Percentiles rank a stretch among this genome's conserved stretches.
Conservation (phyloP, 1,284 basidiomycete species). For the Leccinum brunneo-olivaceum region DNA sequence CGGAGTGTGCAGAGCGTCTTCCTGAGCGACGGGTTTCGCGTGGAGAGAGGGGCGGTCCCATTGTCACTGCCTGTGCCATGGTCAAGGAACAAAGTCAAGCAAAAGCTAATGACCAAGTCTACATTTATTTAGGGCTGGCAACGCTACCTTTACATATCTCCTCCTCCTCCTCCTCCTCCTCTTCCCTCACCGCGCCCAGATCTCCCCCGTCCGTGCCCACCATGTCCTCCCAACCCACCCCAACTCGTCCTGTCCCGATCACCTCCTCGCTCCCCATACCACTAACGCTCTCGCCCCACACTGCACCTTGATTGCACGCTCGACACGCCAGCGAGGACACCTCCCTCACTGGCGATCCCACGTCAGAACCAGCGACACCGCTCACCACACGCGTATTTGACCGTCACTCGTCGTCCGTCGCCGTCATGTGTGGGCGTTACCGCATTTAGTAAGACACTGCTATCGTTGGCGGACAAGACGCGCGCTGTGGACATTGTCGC, state of each 20-base stretch:
- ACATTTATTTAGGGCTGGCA: constrained; percentile 38
- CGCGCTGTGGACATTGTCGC: neutral
- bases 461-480: no score
- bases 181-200: neutral
- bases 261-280: constrained; percentile 1
- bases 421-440: neutral
- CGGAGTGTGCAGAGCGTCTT: constrained; percentile 59
- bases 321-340: constrained; percentile 3
- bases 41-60: constrained; percentile 72
- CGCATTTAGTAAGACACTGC: neutral
- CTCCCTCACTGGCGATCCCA: constrained; percentile 14
- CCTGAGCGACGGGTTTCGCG: constrained; percentile 71
- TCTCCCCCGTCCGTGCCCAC: neutral
- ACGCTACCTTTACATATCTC: constrained; percentile 10
- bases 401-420: constrained; percentile 13
- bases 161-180: neutral
- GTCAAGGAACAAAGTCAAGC: constrained; percentile 11
- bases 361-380: constrained; percentile 2
- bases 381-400: constrained; percentile 15
- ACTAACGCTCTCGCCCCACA: constrained; percentile 1
- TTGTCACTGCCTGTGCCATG: constrained; percentile 49
- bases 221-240: neutral
- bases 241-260: neutral
- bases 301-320: neutral
- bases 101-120: constrained; percentile 1